Evolutionary conservation across 2,329 filamentous ascomycete species (phyloP).

Genomic region (Bipolaris gigantea): DNA sequence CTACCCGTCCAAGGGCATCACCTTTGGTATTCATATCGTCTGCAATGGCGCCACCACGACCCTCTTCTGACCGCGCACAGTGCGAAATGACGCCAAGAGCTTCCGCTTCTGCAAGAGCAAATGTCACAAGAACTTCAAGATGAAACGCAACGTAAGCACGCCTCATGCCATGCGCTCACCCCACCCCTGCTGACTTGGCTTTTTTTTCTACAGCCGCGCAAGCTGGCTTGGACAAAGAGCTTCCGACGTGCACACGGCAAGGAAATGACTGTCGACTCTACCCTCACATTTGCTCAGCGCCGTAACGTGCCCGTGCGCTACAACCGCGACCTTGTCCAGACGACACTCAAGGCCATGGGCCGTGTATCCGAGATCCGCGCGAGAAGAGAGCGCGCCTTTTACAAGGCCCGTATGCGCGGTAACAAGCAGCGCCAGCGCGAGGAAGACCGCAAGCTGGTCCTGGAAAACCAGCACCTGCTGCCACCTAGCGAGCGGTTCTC

Average conservation of each 20-base stretch:
- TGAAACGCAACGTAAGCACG: slow-evolving; percentile 94
- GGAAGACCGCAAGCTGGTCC: slow-evolving; percentile 82
- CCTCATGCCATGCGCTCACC: slow-evolving; percentile 44
- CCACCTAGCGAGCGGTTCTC: slow-evolving; percentile 57
- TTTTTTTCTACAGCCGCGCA: slow-evolving; percentile 4
- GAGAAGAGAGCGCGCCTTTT: slow-evolving; percentile 86
- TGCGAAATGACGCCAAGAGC: slow-evolving; percentile 58
- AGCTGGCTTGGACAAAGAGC: slow-evolving; percentile 53
- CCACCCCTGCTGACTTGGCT: neutral
- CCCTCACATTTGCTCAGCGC: slow-evolving; percentile 86
- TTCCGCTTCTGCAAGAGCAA: slow-evolving; percentile 66
- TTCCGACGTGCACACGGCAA: slow-evolving; percentile 54
- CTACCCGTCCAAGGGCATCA: slow-evolving; percentile 55
- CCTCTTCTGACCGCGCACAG: neutral
- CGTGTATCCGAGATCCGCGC: slow-evolving; percentile 82
- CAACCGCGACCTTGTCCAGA: slow-evolving; percentile 86
- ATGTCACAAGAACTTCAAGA: slow-evolving; percentile 77
- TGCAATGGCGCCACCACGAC: neutral
- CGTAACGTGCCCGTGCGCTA: slow-evolving; percentile 95
- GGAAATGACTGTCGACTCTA: slow-evolving; percentile 83
- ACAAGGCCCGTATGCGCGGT: slow-evolving; percentile 89
- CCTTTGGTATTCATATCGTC: slow-evolving; percentile 49
- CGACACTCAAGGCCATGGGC: slow-evolving; percentile 90
- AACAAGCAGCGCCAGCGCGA: slow-evolving; percentile 82
- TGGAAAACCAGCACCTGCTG: slow-evolving; percentile 89